phyloP scores from a whole-genome alignment of 768 basidiomycete genomes.

The Dioszegia aurantiaca region DNA sequence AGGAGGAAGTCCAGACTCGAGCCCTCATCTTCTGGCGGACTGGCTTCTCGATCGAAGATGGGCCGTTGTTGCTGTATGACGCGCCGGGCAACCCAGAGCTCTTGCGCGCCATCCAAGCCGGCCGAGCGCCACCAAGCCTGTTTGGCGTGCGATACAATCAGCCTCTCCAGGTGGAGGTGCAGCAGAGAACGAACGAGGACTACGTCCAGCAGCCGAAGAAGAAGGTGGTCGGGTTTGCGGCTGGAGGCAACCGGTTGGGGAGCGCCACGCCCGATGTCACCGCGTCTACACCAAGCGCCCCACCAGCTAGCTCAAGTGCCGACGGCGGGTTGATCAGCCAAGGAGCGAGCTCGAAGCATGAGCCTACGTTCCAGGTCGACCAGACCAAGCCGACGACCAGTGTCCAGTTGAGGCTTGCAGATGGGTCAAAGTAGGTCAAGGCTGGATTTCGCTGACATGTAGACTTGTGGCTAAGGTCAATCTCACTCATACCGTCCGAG shows the following conservation, averaged over 20 bases:
- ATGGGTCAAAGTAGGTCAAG: conserved; percentile 71
- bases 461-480: conserved; percentile 86
- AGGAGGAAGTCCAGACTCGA: conserved; percentile 65
- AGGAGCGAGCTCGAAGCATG: conserved; percentile 56
- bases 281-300: neutral
- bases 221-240: conserved; percentile 60
- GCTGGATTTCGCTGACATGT: neutral
- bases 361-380: conserved; percentile 61
- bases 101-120: conserved; percentile 72
- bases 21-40: conserved; percentile 87
- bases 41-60: conserved; percentile 88
- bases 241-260: conserved; percentile 77
- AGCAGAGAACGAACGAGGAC: conserved; percentile 66
- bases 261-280: conserved; percentile 62
- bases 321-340: too few relatives aligned
- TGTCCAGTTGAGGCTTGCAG: conserved; percentile 83
- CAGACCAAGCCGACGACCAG: conserved; percentile 76
- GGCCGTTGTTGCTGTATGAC: conserved; percentile 77
- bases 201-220: conserved; percentile 63
- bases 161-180: conserved; percentile 76
- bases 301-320: conserved; percentile 11
- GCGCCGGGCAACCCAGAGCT: conserved; percentile 69
- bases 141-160: conserved; percentile 73
- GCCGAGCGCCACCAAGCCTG: conserved; percentile 73
- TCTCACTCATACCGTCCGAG: conserved; percentile 63